Base-by-base conservation (phyloP, 345 rosid species). In the Arabidopsis suecica region DNA sequence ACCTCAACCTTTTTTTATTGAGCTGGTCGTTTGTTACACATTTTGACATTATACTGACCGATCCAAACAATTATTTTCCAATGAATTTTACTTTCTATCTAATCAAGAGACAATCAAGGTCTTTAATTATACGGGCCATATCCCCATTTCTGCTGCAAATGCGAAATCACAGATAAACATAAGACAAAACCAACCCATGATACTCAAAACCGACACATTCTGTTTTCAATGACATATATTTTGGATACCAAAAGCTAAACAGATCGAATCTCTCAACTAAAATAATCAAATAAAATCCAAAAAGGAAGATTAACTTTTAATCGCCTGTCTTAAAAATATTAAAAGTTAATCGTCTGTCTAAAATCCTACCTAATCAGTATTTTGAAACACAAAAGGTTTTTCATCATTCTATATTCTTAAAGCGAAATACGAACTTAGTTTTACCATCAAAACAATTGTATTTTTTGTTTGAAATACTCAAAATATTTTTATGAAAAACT, bases 161-260 rank as follows among this genome's bases (percentile, higher is more conserved):
- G 56, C 28, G 22, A 72, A 13, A 32, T 72, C 76, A 41, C 53
- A 55, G 5, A 55, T 22, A 41, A 61, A 56, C 65, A 57, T 47
- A 74, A 65, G 78, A 65, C 78, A 65, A 56, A 54, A 56, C 32
- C 71, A 65, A 59, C 40, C 28, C 48, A 54, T 55, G 57, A 45
- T 48, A 23, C 59, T 56, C 48, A 48, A 57, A 56, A 65, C 61
- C 53, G 72, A 74, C 78, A 66, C 33, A 74, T 57, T 22, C 23
- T 72, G 65, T 73, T 65, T 65, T 45, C 18, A 55, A 36, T 44
- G 63, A 74, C 44, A 44, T 57, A 74, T 48, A 65, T 66, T 57
- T 47, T 74, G 72, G 67, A 37, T 66, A 37, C 67, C 34, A 47
- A 74, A 74, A 74, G 78, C 38, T 58, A 58, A 45, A 58, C 72